These are phyloP conservation scores for Wickerhamiella occidentalis DNA, from an alignment of 805 yeast species.

Conservation along the genomic window DNA sequence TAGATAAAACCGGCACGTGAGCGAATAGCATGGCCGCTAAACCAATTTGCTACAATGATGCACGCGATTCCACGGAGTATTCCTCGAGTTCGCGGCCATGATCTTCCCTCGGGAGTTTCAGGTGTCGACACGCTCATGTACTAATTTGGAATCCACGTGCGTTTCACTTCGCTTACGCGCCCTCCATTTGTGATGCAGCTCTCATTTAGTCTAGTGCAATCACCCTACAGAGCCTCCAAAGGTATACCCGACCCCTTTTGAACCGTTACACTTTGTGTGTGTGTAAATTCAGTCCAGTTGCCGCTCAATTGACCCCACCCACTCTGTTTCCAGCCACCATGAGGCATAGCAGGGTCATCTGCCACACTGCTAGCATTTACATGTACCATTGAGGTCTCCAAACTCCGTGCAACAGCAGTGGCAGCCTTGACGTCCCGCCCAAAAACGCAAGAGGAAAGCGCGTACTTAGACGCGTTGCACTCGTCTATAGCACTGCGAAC, in stretches of 20 bases:
- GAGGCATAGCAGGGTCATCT: neutral
- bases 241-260: neutral
- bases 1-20: no score
- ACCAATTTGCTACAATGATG: no score
- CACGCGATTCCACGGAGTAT: no score
- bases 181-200: no score
- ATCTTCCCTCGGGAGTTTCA: no score
- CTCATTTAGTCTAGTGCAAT: no score
- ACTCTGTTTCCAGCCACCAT: slow-evolving; percentile 1
- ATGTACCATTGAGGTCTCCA: neutral
- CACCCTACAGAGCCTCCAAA: neutral
- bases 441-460: neutral
- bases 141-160: no score
- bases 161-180: no score
- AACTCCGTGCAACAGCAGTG: neutral
- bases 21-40: no score
- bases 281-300: neutral
- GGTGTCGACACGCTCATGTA: no score
- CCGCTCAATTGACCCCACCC: neutral
- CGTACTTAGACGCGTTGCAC: neutral
- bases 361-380: neutral
- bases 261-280: neutral
- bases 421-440: neutral
- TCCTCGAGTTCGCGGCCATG: no score
- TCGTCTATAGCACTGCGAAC: neutral